Evolutionary conservation across 78 protist genomes (phyloP), one percentile per base, ranked within the genome.

Genomic region (Dictyostelium firmibasis): DNA sequence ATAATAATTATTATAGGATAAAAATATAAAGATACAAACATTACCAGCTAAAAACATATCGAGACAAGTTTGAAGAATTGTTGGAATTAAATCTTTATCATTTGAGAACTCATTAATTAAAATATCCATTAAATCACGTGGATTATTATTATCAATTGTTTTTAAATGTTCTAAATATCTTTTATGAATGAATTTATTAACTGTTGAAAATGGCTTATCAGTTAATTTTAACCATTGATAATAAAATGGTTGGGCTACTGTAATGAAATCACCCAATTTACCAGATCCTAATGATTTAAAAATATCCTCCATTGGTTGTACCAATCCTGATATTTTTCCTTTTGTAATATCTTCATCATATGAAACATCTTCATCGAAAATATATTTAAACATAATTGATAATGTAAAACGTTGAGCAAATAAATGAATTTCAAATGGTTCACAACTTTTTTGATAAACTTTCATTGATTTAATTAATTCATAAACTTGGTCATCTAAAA

Each of bases 21-120:
- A 16, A 57, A 11, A 10, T 10, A 41, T 47, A 0, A 47, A 11
- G 57, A 53, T 20, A 57, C 67, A 57, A 57, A 57, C 83, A 41
- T n/a, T 77, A 11, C 83, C 83, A 18, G 83, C 83, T n/a, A 77
- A 77, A 35, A 77, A 77, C 35, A 77, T 23, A 43, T 77, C 83
- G 11, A 77, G 44, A 14, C n/a, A 33, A 18, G 35, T 60, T 33
- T 16, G 25, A 18, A 38, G 23, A 14, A 82, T 35, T 33, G 43
- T 16, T 9, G 62, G 43, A 31, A 27, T 50, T 57, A 11, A 20
- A 57, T 50, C n/a, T 16, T 10, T 33, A 44, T 79, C 79, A 72
- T 18, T 72, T 72, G 57, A 62, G 60, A 31, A 35, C 9, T 82
- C 75, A 23, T 8, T 38, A 33, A 82, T 82, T 23, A 82, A 57